phyloP scores from a whole-genome alignment of 2,329 filamentous ascomycete genomes.

The Cadophora luteo-olivacea region DNA sequence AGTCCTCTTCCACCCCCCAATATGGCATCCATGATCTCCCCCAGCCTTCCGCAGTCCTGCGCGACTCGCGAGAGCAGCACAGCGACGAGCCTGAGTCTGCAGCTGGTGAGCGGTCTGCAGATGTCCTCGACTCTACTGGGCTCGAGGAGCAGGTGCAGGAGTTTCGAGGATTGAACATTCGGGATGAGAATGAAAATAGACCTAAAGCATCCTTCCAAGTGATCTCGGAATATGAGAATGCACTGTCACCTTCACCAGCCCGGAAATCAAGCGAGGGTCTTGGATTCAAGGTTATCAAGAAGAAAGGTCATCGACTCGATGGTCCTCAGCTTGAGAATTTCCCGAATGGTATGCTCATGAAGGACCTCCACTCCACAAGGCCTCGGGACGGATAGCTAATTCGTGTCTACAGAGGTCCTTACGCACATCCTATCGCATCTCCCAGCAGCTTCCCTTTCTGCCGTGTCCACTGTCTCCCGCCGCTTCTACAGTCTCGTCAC shows the following conservation, averaged over 20 bases:
- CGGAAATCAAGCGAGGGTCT: constrained; percentile 51
- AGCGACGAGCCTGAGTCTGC: neutral
- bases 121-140: constrained; percentile 28
- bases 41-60: constrained; percentile 47
- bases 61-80: constrained; percentile 31
- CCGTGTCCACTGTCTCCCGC: constrained; percentile 84
- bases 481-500: constrained; percentile 88
- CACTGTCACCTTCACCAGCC: constrained; percentile 54
- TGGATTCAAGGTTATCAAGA: constrained; percentile 63
- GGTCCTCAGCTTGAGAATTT: constrained; percentile 56
- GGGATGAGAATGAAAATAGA: constrained; percentile 40
- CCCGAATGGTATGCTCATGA: constrained; percentile 73
- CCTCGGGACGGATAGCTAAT: constrained; percentile 40
- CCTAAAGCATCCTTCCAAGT: constrained; percentile 49
- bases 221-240: constrained; percentile 67
- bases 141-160: constrained; percentile 36
- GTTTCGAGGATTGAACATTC: constrained; percentile 59
- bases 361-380: neutral
- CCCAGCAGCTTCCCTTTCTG: constrained; percentile 81
- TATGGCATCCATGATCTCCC: constrained; percentile 61
- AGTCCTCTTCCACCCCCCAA: constrained; percentile 52
- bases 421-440: constrained; percentile 92
- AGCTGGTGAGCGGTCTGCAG: neutral
- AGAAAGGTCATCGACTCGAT: constrained; percentile 42
- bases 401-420: constrained; percentile 73